Evolutionary conservation across 192 early-diverging fungal species (phyloP).

Genomic region (Entomortierella beljakovae): DNA sequence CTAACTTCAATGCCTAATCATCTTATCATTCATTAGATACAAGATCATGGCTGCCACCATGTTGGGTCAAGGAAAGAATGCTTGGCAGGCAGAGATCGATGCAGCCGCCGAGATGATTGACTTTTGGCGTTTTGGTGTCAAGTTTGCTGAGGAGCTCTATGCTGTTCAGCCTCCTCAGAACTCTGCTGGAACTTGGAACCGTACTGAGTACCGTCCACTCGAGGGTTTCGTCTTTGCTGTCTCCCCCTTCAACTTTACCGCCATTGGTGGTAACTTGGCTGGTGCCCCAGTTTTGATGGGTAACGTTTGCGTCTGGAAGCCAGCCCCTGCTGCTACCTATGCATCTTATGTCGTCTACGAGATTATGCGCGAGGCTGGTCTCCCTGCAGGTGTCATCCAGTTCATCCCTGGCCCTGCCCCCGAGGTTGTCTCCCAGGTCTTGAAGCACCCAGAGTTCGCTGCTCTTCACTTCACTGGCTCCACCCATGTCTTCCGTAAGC

Average conservation of each 20-base stretch:
- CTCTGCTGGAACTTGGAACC: slow-evolving; percentile 89
- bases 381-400: slow-evolving; percentile 97
- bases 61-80: slow-evolving; percentile 98
- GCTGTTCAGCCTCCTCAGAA: slow-evolving; percentile 93
- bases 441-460: slow-evolving; percentile 93
- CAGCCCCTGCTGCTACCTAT: slow-evolving; percentile 85
- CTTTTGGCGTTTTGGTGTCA: slow-evolving; percentile 96
- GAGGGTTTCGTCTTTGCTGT: slow-evolving; percentile 99
- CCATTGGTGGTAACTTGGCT: slow-evolving; percentile 96
- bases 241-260: slow-evolving; percentile 99
- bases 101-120: slow-evolving; percentile 95
- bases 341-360: slow-evolving; percentile 93
- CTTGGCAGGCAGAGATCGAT: slow-evolving; percentile 99
- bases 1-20: neutral
- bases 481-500: slow-evolving; percentile 90
- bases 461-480: slow-evolving; percentile 97
- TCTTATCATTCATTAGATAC: slow-evolving; percentile 53
- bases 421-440: slow-evolving; percentile 80
- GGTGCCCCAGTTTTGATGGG: slow-evolving; percentile 97
- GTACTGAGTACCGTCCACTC: slow-evolving; percentile 93
- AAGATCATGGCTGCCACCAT: slow-evolving; percentile 95
- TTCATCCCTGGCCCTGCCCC: slow-evolving; percentile 93
- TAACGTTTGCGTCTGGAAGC: slow-evolving; percentile 98
- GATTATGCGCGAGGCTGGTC: slow-evolving; percentile 94
- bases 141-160: slow-evolving; percentile 95